Conservation (phyloP, 2,329 filamentous ascomycete genomes). For the Fusarium dimerum region DNA sequence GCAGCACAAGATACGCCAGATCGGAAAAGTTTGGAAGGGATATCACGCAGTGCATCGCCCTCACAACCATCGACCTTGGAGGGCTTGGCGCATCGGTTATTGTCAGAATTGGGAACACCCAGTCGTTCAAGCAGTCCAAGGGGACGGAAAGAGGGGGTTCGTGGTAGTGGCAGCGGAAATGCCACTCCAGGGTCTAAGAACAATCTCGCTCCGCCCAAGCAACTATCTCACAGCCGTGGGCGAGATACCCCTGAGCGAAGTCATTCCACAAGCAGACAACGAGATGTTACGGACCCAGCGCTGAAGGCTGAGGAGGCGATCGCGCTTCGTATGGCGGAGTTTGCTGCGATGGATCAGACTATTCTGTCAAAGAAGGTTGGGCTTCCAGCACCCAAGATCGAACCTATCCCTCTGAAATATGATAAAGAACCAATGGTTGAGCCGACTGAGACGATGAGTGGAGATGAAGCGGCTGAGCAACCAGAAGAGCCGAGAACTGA, state of each 20-base stretch:
- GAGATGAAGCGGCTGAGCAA: conserved; percentile 3
- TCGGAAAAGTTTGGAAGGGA: conserved; percentile 45
- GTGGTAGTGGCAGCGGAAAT: conserved; percentile 33
- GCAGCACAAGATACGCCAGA: conserved; percentile 40
- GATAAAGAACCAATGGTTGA: conserved; percentile 35
- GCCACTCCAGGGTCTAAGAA: conserved; percentile 34
- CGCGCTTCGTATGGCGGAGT: conserved; percentile 57
- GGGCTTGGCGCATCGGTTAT: conserved; percentile 62
- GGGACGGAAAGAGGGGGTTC: conserved; percentile 48
- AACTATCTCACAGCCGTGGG: conserved; percentile 42
- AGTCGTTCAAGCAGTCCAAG: conserved; percentile 52
- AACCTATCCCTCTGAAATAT: conserved; percentile 50
- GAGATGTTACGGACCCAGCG: conserved; percentile 26
- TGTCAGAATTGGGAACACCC: conserved; percentile 60
- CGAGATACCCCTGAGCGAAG: conserved; percentile 37
- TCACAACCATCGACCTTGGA: conserved; percentile 57
- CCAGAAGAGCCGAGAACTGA: conserved; percentile 1
- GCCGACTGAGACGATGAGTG: conserved; percentile 26
- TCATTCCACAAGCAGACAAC: conserved; percentile 42
- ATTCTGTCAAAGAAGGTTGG: conserved; percentile 59
- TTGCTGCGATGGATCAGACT: conserved; percentile 64
- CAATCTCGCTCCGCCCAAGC: conserved; percentile 43
- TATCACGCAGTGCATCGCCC: conserved; percentile 51
- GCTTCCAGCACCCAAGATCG: conserved; percentile 43
- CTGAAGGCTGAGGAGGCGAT: conserved; percentile 37